Conservation (phyloP, 208 protist species). For the Phytomonas sp. region DNA sequence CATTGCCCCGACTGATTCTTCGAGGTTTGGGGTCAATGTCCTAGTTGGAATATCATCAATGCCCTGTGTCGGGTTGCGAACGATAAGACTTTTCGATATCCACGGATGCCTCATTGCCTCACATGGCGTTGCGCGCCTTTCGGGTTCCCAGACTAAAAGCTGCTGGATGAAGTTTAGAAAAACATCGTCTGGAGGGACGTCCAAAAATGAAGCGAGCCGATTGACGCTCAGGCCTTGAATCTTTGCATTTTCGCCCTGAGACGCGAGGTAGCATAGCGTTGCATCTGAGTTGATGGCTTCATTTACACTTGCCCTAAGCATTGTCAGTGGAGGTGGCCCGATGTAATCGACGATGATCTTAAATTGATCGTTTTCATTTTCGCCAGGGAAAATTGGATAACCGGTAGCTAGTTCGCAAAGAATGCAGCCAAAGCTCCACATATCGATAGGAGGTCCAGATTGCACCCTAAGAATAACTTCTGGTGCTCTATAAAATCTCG, state of each 20-base stretch:
- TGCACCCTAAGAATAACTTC: conserved; percentile 77
- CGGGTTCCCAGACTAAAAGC: conserved; percentile 66
- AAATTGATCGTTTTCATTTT: conserved; percentile 81
- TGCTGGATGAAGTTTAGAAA: conserved; percentile 65
- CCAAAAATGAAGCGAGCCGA: neutral
- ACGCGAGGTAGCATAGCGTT: neutral
- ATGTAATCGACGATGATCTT: conserved; percentile 82
- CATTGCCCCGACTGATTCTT: neutral
- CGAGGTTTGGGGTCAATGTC: neutral
- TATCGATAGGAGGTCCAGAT: conserved; percentile 81
- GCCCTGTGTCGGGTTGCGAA: conserved; percentile 8
- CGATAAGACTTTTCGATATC: conserved; percentile 52
- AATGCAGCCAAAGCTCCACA: conserved; percentile 93
- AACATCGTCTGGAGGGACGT: conserved; percentile 20
- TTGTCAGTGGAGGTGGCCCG: conserved; percentile 58
- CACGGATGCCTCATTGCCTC: conserved; percentile 72
- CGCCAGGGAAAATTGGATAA: conserved; percentile 84
- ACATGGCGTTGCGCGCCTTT: conserved; percentile 35
- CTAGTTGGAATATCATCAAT: neutral
- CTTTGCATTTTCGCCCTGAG: neutral
- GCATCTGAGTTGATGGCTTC: neutral
- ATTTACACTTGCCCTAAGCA: conserved; percentile 17
- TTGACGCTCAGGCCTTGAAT: neutral
- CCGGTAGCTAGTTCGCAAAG: conserved; percentile 91
- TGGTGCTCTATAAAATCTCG: conserved; percentile 88